Conservation (phyloP, 371 early-diverging fungal genomes). For the Capillidium heterosporum region DNA sequence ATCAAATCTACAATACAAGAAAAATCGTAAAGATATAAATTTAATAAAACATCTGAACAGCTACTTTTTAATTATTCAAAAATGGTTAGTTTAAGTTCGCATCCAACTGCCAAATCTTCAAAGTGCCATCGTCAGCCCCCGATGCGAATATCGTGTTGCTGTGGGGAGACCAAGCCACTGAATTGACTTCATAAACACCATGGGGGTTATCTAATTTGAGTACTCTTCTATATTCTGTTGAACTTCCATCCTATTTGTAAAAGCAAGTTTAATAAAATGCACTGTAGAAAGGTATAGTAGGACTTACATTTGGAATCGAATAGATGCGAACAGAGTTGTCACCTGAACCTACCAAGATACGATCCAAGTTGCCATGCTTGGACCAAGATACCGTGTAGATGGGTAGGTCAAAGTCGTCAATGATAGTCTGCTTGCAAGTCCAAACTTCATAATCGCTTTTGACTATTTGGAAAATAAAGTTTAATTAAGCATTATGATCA, state of each 20-base stretch:
- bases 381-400: conserved; percentile 91
- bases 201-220: not conserved
- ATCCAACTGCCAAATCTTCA: conserved; percentile 80
- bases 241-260: not conserved
- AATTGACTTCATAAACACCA: conserved; percentile 1
- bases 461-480: conserved; percentile 8
- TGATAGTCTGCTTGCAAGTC: conserved; percentile 40
- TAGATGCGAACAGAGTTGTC: conserved; percentile 65
- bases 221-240: not conserved
- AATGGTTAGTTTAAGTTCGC: too few species aligned
- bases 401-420: conserved; percentile 52
- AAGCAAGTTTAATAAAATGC: not conserved
- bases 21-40: too few species aligned
- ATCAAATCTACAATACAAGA: too few species aligned
- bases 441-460: conserved; percentile 36
- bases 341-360: conserved; percentile 63
- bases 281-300: not conserved
- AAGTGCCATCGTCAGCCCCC: conserved; percentile 91
- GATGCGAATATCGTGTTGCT: conserved; percentile 72
- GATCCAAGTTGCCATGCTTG: conserved; percentile 25
- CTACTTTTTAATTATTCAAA: too few species aligned
- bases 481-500: not conserved
- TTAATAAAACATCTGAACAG: too few species aligned
- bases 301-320: conserved; percentile 6
- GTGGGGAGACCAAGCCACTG: not conserved